These are phyloP conservation scores for Evernia prunastri DNA, from an alignment of 495 filamentous ascomycete genomes.

Conservation along the genomic window DNA sequence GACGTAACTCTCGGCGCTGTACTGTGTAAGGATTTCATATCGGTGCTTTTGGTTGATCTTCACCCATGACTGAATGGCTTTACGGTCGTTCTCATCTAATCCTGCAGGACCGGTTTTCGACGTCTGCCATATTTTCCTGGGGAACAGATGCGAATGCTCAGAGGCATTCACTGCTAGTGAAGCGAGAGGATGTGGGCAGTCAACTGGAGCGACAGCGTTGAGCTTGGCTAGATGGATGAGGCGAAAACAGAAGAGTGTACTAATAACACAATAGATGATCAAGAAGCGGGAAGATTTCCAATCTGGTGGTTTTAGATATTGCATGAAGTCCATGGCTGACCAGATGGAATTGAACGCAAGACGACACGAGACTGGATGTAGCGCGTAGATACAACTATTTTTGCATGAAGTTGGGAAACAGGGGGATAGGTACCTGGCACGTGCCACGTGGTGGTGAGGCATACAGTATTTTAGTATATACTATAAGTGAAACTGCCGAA, in stretches of 20 bases:
- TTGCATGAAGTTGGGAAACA: no score
- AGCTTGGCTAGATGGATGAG: background rate
- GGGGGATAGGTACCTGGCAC: no score
- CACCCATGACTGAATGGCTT: slow-evolving; percentile 29
- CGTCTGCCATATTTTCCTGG: slow-evolving; percentile 33
- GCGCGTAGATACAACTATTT: no score
- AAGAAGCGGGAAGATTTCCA: background rate
- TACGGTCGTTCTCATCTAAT: slow-evolving; percentile 16
- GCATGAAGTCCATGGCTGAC: background rate
- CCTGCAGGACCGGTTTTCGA: slow-evolving; percentile 25
- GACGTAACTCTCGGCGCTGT: slow-evolving; percentile 32
- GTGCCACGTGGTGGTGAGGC: no score
- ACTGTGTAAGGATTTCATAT: slow-evolving; percentile 36
- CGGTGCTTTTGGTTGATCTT: slow-evolving; percentile 30
- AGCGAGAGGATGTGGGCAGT: background rate
- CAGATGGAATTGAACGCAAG: no score
- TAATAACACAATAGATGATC: background rate
- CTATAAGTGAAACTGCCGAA: no score
- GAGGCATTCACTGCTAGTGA: slow-evolving; percentile 1
- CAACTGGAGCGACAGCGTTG: background rate
- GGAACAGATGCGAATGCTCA: slow-evolving; percentile 1
- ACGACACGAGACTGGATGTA: no score
- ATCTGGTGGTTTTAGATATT: background rate
- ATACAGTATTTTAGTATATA: no score
- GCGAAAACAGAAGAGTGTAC: slow-evolving; percentile 1